Conservation (phyloP, 495 filamentous ascomycete genomes). For the Thermothielavioides terrestris region DNA sequence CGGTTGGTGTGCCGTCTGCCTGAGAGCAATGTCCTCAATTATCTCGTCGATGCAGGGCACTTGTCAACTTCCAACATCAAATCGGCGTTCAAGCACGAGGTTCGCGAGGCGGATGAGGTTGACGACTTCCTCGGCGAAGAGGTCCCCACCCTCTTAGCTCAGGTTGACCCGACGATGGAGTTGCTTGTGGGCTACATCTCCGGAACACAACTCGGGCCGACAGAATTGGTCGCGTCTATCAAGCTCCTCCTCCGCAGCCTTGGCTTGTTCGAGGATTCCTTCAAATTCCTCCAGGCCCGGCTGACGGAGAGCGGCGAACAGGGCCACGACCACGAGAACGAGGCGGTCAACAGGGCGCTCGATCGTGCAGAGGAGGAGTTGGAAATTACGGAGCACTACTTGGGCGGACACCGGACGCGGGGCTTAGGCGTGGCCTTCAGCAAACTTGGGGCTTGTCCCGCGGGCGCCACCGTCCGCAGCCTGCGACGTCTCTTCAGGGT, state of each 20-base stretch:
- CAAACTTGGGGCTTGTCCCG: slow-evolving; percentile 57
- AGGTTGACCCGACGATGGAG: slow-evolving; percentile 53
- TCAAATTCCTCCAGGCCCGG: slow-evolving; percentile 21
- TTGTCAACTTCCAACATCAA: slow-evolving; percentile 54
- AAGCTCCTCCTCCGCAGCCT: slow-evolving; percentile 44
- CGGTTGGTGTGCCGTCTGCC: slow-evolving; percentile 45
- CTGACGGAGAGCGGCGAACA: slow-evolving; percentile 18
- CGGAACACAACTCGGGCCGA: slow-evolving; percentile 38
- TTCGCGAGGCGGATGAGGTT: slow-evolving; percentile 27
- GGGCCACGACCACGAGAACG: slow-evolving; percentile 25
- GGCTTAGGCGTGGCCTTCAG: slow-evolving; percentile 47
- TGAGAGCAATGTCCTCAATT: slow-evolving; percentile 45
- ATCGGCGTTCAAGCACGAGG: slow-evolving; percentile 47
- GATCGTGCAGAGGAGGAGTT: slow-evolving; percentile 42
- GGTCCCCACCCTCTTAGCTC: slow-evolving; percentile 49
- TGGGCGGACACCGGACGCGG: slow-evolving; percentile 33
- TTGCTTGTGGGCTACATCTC: slow-evolving; percentile 49
- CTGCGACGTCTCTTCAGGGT: slow-evolving; percentile 57
- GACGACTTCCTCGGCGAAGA: slow-evolving; percentile 45
- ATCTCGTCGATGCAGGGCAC: slow-evolving; percentile 55
- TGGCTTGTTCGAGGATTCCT: slow-evolving; percentile 35
- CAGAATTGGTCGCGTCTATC: slow-evolving; percentile 41
- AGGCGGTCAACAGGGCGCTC: slow-evolving; percentile 38
- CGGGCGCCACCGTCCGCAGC: slow-evolving; percentile 45
- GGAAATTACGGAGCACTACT: slow-evolving; percentile 42